Conservation (phyloP, 768 basidiomycete species). For the Mycena rebaudengoi region DNA sequence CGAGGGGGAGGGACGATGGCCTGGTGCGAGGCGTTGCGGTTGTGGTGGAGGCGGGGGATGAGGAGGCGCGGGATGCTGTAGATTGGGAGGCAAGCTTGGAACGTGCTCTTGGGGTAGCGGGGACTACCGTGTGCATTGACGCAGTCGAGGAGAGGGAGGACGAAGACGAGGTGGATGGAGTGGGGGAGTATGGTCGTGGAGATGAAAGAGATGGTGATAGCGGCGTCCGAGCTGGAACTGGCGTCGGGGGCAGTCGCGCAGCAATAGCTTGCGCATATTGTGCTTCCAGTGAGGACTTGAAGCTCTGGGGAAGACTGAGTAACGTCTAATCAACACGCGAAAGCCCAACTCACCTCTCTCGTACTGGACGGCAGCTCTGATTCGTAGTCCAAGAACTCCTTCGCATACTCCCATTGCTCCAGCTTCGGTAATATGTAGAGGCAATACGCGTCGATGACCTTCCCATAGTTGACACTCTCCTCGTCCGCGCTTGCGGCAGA, state of each 20-base stretch:
- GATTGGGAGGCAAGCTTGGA: slow-evolving; percentile 34
- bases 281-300: slow-evolving; percentile 50
- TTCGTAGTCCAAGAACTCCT: slow-evolving; percentile 80
- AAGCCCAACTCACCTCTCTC: slow-evolving; percentile 57
- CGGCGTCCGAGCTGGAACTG: slow-evolving; percentile 23
- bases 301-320: slow-evolving; percentile 37
- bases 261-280: slow-evolving; percentile 49
- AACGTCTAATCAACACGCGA: slow-evolving; percentile 11
- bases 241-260: slow-evolving; percentile 37
- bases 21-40: slow-evolving; percentile 51
- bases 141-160: slow-evolving; percentile 76
- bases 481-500: slow-evolving; percentile 29
- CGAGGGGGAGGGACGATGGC: slow-evolving; percentile 41
- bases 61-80: slow-evolving; percentile 31
- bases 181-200: slow-evolving; percentile 46
- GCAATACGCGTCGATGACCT: slow-evolving; percentile 80
- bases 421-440: slow-evolving; percentile 76
- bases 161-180: slow-evolving; percentile 67
- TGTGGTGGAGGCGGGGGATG: slow-evolving; percentile 44
- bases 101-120: slow-evolving; percentile 49
- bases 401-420: slow-evolving; percentile 82
- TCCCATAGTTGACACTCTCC: slow-evolving; percentile 69
- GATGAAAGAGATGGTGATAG: slow-evolving; percentile 45
- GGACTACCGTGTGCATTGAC: slow-evolving; percentile 78
- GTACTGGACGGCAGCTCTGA: slow-evolving; percentile 60